These are phyloP conservation scores for Colletotrichum sp. DNA, from an alignment of 2,329 filamentous ascomycete species.

Conservation along the genomic window DNA sequence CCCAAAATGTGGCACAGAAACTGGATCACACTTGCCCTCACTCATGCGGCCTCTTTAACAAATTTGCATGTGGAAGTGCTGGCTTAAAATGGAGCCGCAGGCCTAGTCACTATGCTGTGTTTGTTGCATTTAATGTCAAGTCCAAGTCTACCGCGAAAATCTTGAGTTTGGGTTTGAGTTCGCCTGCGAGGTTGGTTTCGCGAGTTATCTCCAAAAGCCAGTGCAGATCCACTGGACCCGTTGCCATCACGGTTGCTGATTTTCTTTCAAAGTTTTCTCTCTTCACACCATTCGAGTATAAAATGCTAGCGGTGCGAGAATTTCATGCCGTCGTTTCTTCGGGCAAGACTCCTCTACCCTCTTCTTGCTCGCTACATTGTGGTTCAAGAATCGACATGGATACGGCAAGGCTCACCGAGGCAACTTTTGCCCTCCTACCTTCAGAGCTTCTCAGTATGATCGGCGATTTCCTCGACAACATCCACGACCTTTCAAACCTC, in stretches of 20 bases:
- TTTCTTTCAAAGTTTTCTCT: fast-evolving
- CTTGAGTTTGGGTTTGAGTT: neutral
- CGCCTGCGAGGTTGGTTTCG: neutral
- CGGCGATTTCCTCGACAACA: neutral
- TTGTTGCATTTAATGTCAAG: no score
- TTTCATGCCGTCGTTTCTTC: neutral
- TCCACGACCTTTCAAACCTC: fast-evolving
- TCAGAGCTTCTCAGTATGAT: neutral
- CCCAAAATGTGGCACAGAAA: no score
- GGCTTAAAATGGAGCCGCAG: no score
- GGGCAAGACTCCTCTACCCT: neutral
- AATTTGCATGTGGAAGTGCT: no score
- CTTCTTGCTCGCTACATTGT: neutral
- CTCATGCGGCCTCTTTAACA: no score
- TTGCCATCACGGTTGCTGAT: neutral
- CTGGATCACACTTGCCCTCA: no score
- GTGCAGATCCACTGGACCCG: neutral
- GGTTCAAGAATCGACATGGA: neutral
- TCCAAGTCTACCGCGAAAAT: neutral
- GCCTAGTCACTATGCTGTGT: no score
- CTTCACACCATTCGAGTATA: neutral
- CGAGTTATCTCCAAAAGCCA: neutral
- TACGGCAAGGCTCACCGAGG: neutral
- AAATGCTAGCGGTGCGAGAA: neutral
- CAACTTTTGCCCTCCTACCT: neutral